Base-by-base conservation (phyloP, 2,329 filamentous ascomycete species). In the Ceratocystis diversiconidia region DNA sequence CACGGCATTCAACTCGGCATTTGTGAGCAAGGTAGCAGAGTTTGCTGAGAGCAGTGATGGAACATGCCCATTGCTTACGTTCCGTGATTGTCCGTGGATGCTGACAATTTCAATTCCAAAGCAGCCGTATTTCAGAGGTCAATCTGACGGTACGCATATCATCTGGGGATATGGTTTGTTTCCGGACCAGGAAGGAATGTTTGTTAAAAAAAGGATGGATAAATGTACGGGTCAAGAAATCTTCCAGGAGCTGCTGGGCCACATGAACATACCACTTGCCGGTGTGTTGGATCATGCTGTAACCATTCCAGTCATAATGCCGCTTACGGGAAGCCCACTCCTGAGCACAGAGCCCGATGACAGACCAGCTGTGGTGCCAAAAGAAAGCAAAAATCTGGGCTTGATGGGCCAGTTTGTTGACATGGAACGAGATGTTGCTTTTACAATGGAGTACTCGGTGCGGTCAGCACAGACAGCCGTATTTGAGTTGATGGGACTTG, bases 361-460 rank as follows among this genome's bases (percentile, higher is more conserved):
- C 69, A 73, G 77, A 1, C 76, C 76, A 2, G 66, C 70, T n/a
- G 72, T 77, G 0, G 73, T 77, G 57, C 76, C 76, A 0, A 64
- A 71, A 19, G 72, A 72, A 4, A 72, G 71, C 28, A 71, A 68
- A 25, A 78, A 78, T 69, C 69, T 77, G 60, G 76, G 73, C 0
- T 70, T 77, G 22, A 70, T 78, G 43, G 75, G 76, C 12, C 75
- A 77, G 68, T 78, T 75, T 70, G 75, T 76, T 19, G 76, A 77
- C 69, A 74, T 76, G 25, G 70, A 71, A 10, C 70, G 72, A 32
- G 75, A 77, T 68, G 73, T 71, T 36, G 75, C 75, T 28, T 69
- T 69, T 62, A 69, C 68, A 3, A 67, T 67, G 62, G 68, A 78
- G 67, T 77, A 78, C 69, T 74, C 73, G 3, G 71, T 72, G 44